A percentile compares a stretch with the other conserved stretches of the same genome.
Conservation (phyloP, 495 filamentous ascomycete genomes). For the Parachaetomium inaequale region DNA sequence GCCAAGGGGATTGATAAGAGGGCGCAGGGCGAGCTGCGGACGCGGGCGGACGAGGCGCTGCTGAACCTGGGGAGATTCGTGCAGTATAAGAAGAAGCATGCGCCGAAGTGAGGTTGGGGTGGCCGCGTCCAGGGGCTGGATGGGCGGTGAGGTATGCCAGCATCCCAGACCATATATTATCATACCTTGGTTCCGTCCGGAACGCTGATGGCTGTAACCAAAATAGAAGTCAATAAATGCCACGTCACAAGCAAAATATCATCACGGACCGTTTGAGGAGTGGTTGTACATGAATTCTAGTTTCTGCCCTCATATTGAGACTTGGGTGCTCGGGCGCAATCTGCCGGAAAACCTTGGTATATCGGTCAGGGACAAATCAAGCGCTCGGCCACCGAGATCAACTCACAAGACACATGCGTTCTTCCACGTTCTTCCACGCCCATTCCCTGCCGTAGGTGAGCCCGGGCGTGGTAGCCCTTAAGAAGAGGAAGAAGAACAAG, state of each 20-base stretch:
- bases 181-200: not conserved
- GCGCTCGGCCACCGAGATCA: not conserved
- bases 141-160: not conserved
- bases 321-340: not conserved
- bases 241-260: not conserved
- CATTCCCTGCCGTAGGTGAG: too few species aligned
- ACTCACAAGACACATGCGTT: not conserved
- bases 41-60: slow-evolving; percentile 53
- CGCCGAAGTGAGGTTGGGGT: slow-evolving; percentile 16
- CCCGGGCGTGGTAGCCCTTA: not conserved
- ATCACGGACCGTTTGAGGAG: slow-evolving; percentile 1
- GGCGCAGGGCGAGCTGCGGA: slow-evolving; percentile 48
- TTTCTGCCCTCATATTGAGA: not conserved
- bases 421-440: not conserved
- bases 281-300: not conserved
- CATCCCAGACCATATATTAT: not conserved
- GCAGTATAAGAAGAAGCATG: slow-evolving; percentile 55
- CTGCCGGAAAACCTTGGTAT: not conserved
- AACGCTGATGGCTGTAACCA: slow-evolving; percentile 3
- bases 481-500: not conserved
- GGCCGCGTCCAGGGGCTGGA: not conserved
- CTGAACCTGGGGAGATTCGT: slow-evolving; percentile 58
- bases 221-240: not conserved
- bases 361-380: not conserved
- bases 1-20: slow-evolving; percentile 56